Evolutionary conservation across 495 filamentous ascomycete genomes (phyloP), one percentile per base, ranked within the genome.

Genomic region (Penicillium diatomitis): DNA sequence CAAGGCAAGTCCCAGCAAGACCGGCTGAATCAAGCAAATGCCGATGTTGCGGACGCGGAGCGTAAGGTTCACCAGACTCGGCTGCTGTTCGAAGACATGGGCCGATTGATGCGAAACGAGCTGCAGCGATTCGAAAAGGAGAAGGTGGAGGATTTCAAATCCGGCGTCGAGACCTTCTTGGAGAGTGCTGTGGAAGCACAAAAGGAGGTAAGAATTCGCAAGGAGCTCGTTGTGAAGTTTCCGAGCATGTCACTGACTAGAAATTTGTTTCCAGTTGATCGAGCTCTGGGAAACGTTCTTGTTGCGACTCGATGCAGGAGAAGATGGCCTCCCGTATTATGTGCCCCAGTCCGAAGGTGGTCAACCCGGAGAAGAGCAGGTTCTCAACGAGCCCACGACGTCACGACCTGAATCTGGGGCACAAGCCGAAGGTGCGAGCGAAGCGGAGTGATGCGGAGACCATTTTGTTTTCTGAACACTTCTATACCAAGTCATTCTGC

Each of bases 81-180:
- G 43, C 62, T 98, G 48, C 65, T 95, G 47, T 98, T 98, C 63
- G 92, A 98, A 52, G 94, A 98, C 62, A 96, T 98, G 92, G 92
- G 92, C 8, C 77, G 88, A 29, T 71, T 95, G 62, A 91, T 98
- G 90, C 78, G 88, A 36, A 71, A 74, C 31, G 92, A 98, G 66
- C 74, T 98, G 50, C 92, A 97, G 52, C 75, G 90, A 30, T 98
- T 98, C 58, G 92, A 97, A 72, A 80, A 80, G 56, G 92, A 98
- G 71, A 98, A 98, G 73, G 92, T 98, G 6, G 92, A 98, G 64
- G 92, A 98, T 65, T 98, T 98, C 69, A 98, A 97, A 73, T 90
- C 85, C 51, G 94, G 88, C 0, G 91, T 98, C 2, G 92, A 98
- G 72, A 98, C 92, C 0, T 98, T 91, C 66, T 71, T 98, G 54